Evolutionary conservation across 148 eudicot genomes (phyloP), one percentile per base, ranked within the genome.

Genomic region (Diospyros lotus): DNA sequence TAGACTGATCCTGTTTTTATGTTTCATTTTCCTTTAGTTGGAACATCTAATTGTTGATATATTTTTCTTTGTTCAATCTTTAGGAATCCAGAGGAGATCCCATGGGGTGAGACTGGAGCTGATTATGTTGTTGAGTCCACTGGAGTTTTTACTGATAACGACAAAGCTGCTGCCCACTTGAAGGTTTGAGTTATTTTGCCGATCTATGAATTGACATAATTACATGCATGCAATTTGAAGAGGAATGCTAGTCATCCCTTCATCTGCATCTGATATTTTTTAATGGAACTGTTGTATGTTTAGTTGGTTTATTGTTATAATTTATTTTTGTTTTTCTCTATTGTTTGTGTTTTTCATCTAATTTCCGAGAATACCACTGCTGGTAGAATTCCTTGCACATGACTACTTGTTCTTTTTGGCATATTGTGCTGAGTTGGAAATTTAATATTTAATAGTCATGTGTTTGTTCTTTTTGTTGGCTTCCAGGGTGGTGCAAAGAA

Each of bases 81-180:
- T 7, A 69, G 72, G 45, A 69, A 53, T 28, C 72, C 60, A 0
- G 72, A 69, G 66, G 94, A 90, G 81, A 90, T 90, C 56, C 94
- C 94, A 43, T 90, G 91, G 94, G 84, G 79, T 53, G 81, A 80
- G 69, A 75, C 86, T 72, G 94, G 91, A 65, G 94, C 91, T 50
- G 91, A 90, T 41, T 90, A 63, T 82, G 87, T 90, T 71, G 91
- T 90, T 18, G 94, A 90, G 77, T 90, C 91, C 44, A 86, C 94
- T 74, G 91, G 94, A 61, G 91, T 90, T 64, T 90, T 90, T 85
- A 90, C 90, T 12, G 91, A 90, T 76, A 90, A 86, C 80, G 91
- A 82, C 12, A 90, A 90, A 78, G 94, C 90, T 75, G 89, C 72
- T 69, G 72, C 72, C 60, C 72, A 69, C 73, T 90, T 90, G 86